phyloP scores from a whole-genome alignment of 1,284 basidiomycete genomes.

The Fomitiporia mediterranea region DNA sequence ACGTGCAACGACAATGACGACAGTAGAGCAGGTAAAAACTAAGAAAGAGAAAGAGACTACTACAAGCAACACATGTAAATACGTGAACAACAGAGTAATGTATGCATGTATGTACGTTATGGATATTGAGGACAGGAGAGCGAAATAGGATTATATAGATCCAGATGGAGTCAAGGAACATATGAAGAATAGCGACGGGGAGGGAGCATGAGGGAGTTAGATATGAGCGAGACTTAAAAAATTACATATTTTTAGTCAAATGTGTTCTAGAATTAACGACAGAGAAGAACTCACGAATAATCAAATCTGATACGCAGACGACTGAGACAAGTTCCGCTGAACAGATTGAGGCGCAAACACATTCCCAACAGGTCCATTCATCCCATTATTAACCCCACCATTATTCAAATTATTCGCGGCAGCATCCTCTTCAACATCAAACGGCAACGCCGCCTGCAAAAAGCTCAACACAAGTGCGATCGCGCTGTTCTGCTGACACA shows the following conservation, averaged over 20 bases:
- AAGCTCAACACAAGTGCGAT: conserved; percentile 32
- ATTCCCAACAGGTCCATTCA: no score
- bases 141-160: background rate
- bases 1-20: no score
- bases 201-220: background rate
- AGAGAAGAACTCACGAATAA: background rate
- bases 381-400: background rate
- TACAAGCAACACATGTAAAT: background rate
- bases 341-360: background rate
- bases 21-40: background rate
- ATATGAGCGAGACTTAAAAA: background rate
- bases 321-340: conserved; percentile 17
- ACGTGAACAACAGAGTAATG: no score
- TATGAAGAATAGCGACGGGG: background rate
- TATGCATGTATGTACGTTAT: no score
- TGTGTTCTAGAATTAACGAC: background rate
- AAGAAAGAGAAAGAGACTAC: background rate
- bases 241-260: background rate
- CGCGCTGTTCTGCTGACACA: conserved; percentile 35
- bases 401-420: background rate
- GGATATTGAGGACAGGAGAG: no score
- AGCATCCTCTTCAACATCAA: conserved; percentile 16
- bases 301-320: conserved; percentile 18
- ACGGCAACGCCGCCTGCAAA: conserved; percentile 19
- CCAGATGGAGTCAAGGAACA: background rate